Evolutionary conservation across 176 grass and related monocot genomes (phyloP).

Genomic region (Hsuehochloa calcarea): DNA sequence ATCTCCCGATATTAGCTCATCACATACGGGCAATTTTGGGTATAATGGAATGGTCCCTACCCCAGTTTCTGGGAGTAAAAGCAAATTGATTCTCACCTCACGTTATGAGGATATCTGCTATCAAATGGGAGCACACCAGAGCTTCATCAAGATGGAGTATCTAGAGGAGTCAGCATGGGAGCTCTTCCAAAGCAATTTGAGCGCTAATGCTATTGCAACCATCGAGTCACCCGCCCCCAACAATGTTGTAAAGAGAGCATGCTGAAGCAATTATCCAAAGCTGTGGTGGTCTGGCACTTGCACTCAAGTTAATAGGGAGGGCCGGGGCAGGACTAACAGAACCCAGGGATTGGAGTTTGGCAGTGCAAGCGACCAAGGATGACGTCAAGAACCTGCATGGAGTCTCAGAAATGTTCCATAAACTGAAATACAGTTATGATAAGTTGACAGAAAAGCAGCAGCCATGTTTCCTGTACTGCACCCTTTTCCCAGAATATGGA

Average conservation of each 20-base stretch:
- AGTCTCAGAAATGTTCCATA: constrained; percentile 38
- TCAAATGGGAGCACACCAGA: constrained; percentile 49
- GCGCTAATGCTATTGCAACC: background rate
- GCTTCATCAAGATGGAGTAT: constrained; percentile 44
- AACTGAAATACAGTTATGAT: constrained; percentile 57
- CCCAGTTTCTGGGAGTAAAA: constrained; percentile 30
- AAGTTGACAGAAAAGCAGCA: constrained; percentile 12
- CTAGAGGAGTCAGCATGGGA: constrained; percentile 37
- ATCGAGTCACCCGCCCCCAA: background rate
- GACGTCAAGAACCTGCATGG: constrained; percentile 23
- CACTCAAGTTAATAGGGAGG: constrained; percentile 42
- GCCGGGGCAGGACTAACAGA: constrained; percentile 43
- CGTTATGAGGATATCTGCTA: constrained; percentile 38
- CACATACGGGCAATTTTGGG: no score
- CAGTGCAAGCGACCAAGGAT: constrained; percentile 10
- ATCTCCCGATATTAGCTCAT: no score
- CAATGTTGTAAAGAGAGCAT: constrained; percentile 15
- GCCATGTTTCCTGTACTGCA: constrained; percentile 64
- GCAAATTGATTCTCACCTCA: constrained; percentile 56
- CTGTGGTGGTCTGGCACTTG: constrained; percentile 59
- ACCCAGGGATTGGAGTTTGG: constrained; percentile 32
- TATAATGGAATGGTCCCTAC: background rate
- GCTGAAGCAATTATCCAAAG: constrained; percentile 33
- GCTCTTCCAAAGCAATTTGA: constrained; percentile 57
- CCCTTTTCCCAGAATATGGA: constrained; percentile 50